phyloP scores from a whole-genome alignment of 176 grass and related monocot species.

The Paspalum notatum region DNA sequence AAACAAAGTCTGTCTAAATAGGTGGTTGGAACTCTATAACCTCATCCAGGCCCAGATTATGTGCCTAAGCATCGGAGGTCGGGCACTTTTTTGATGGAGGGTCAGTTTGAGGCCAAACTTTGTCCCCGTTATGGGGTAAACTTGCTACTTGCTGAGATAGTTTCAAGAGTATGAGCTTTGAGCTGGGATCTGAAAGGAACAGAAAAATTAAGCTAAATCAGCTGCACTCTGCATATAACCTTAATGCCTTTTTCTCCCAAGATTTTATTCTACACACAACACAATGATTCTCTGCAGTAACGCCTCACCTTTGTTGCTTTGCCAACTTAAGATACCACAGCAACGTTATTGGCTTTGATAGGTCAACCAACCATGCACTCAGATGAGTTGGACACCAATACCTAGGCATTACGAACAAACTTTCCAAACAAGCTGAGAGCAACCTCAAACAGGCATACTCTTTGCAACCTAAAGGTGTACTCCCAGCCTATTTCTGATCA shows the following conservation, averaged over 20 bases:
- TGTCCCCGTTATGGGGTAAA: not conserved
- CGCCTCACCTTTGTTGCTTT: not conserved
- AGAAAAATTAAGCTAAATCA: constrained; percentile 1
- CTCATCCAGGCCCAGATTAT: not conserved
- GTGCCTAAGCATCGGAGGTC: not conserved
- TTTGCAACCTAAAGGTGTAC: no score
- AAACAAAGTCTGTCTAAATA: not conserved
- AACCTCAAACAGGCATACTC: no score
- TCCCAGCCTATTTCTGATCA: no score
- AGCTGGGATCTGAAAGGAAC: not conserved
- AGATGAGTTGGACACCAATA: not conserved
- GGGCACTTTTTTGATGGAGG: not conserved
- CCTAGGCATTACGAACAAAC: no score
- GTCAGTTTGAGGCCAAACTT: not conserved
- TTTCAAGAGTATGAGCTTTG: not conserved
- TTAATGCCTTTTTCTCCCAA: not conserved
- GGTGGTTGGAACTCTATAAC: not conserved
- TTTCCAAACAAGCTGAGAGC: no score
- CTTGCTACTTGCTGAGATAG: not conserved
- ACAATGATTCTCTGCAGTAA: not conserved
- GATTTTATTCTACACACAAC: not conserved
- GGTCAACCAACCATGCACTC: not conserved
- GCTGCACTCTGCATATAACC: not conserved
- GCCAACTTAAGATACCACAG: not conserved
- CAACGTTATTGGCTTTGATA: not conserved